These are phyloP conservation scores for Hansenula lynferdii DNA, from an alignment of 1,139 yeast species.

Conservation along the genomic window DNA sequence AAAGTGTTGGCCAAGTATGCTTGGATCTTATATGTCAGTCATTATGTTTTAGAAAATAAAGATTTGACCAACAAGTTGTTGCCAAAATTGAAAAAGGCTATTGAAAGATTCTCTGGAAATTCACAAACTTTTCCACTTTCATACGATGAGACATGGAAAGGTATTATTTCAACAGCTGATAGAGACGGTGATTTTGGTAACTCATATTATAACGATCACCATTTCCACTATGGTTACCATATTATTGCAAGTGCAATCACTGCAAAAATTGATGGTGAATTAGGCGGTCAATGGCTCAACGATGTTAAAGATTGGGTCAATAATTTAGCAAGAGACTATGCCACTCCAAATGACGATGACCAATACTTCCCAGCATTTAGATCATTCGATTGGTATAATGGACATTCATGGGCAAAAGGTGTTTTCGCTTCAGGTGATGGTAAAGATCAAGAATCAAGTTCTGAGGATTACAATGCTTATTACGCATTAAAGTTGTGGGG, in stretches of 20 bases:
- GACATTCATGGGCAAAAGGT: conserved; percentile 84
- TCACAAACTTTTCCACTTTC: conserved; percentile 49
- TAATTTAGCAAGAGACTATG: conserved; percentile 60
- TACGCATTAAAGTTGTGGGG: conserved; percentile 76
- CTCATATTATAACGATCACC: conserved; percentile 75
- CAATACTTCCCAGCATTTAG: conserved; percentile 67
- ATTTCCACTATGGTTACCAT: conserved; percentile 78
- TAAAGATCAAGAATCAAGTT: conserved; percentile 71
- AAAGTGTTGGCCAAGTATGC: conserved; percentile 74
- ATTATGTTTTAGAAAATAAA: conserved; percentile 47
- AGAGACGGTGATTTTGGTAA: conserved; percentile 64
- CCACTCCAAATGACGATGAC: conserved; percentile 56
- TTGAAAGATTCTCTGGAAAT: conserved; percentile 55
- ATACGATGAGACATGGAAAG: conserved; percentile 69
- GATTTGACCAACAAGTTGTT: conserved; percentile 41
- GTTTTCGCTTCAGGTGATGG: conserved; percentile 73
- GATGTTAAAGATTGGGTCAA: conserved; percentile 54
- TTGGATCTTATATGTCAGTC: conserved; percentile 58
- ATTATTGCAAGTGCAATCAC: conserved; percentile 68
- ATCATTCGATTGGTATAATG: conserved; percentile 73
- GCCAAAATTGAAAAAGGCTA: conserved; percentile 51
- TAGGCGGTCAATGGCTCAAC: conserved; percentile 47
- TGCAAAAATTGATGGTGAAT: conserved; percentile 46
- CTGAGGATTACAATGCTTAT: conserved; percentile 72
- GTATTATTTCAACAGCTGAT: conserved; percentile 62